Evolutionary conservation across 164 flowering plant species (phyloP).

Genomic region (Echeveria elegans): DNA sequence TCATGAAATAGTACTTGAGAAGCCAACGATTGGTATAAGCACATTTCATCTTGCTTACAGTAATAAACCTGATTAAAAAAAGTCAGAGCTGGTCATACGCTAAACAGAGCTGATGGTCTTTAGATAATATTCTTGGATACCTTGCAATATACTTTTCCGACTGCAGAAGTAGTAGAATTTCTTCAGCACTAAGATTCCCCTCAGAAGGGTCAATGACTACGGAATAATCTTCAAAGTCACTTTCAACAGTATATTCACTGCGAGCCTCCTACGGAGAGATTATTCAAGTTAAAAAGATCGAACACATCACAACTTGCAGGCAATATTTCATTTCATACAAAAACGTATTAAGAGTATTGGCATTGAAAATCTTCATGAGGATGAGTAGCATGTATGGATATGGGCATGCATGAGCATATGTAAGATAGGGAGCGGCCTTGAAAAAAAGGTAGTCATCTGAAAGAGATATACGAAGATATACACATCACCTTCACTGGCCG

Average conservation of each 20-base stretch:
- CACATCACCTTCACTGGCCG: constrained; percentile 56
- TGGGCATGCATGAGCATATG: too few relatives aligned
- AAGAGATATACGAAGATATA: constrained; percentile 48
- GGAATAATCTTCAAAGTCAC: constrained; percentile 58
- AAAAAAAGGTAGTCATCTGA: constrained; percentile 90
- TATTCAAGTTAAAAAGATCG: constrained; percentile 6
- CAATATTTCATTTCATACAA: too few relatives aligned
- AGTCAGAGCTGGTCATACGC: constrained; percentile 3
- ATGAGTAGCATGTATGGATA: too few relatives aligned
- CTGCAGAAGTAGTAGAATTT: constrained; percentile 45
- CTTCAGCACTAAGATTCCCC: constrained; percentile 62
- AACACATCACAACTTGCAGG: neutral
- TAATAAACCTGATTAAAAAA: constrained; percentile 69
- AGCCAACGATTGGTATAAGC: constrained; percentile 62
- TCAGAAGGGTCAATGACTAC: constrained; percentile 56
- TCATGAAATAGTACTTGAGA: constrained; percentile 71
- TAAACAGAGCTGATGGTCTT: too few relatives aligned
- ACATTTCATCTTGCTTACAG: constrained; percentile 93
- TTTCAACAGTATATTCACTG: constrained; percentile 63
- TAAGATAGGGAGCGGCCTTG: constrained; percentile 46
- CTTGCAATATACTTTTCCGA: constrained; percentile 75
- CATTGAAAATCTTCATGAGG: too few relatives aligned
- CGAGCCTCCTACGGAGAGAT: constrained; percentile 72
- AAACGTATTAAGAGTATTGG: too few relatives aligned
- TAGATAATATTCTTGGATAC: too few relatives aligned